Evolutionary conservation across 1,139 yeast species (phyloP), one percentile per base, ranked within the genome.

Genomic region (Geotrichum fermentans): DNA sequence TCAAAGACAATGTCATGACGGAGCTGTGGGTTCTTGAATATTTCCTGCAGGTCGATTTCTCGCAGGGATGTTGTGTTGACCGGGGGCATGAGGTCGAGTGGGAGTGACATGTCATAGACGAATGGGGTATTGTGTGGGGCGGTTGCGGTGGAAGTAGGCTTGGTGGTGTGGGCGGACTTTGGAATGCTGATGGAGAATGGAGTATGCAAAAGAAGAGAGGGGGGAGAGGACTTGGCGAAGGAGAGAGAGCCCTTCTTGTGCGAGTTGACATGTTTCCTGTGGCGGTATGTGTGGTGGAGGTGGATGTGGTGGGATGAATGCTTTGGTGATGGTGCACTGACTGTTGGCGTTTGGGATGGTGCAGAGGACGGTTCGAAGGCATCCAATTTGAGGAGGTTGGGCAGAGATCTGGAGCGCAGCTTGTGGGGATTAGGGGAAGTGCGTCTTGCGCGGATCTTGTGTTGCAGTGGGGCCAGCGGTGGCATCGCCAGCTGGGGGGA

Each of bases 1-100:
- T 90, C 96, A 64, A 90, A 90, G 22, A 88, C 74, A 52, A 90
- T 87, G 63, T 90, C 97, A 65, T 90, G 97, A 55, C 97, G 78
- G 52, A 90, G 73, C 66, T 88, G 96, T 7, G 96, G 96, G 66
- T 90, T 90, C 63, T 86, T 87, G 60, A 90, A 74, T 49, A 90
- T 90, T 62, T 88, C 96, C 55, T 85, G 87, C 47, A 90, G 70
- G 62, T 89, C 97, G 53, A 90, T 86, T 65, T 89, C 96, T 58
- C 83, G 80, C 58, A 90, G 73, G 37, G 89, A 81, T 61, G 84
- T 92, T 49, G 87, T 71, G 66, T 87, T 88, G 51, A 89, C 90
- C 0, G 96, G 96, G 1, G 97, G 97, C 21, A 73, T 64, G 24
- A 73, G 67, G 18, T 74, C 73, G 16, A 70, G 72, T 48, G 32